A percentile compares a stretch with the other conserved stretches of the same genome.
Evolutionary conservation across 2,329 filamentous ascomycete genomes (phyloP).

Genomic region (Rutstroemia sp.): DNA sequence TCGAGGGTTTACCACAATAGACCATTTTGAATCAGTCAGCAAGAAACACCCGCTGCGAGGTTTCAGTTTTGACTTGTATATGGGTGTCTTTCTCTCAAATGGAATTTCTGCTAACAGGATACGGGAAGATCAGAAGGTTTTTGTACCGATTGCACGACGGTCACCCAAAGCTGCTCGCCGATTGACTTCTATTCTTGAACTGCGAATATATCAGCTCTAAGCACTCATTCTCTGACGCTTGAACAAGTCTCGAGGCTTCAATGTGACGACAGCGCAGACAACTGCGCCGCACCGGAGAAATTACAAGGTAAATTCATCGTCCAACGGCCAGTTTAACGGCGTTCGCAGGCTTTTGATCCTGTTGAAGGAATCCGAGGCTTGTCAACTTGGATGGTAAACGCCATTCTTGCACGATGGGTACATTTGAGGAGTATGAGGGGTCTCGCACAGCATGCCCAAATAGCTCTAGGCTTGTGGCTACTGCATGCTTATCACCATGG

Average conservation of each 20-base stretch:
- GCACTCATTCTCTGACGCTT: background rate
- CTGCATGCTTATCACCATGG: background rate
- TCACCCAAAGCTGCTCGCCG: too few relatives aligned
- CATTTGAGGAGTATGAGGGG: background rate
- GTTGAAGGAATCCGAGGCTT: background rate
- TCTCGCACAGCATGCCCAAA: background rate
- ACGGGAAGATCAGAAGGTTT: background rate
- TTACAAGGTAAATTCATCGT: too few relatives aligned
- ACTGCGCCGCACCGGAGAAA: background rate
- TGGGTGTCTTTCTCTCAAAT: too few relatives aligned
- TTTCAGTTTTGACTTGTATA: too few relatives aligned
- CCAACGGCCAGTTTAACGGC: background rate
- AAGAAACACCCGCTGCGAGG: too few relatives aligned
- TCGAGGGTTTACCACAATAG: constrained; percentile 10
- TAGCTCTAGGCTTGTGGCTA: background rate
- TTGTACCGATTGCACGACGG: background rate
- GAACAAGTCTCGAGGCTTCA: background rate
- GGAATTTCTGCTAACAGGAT: background rate
- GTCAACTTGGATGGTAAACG: background rate
- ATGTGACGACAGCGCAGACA: background rate
- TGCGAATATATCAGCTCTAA: background rate
- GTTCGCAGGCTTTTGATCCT: background rate
- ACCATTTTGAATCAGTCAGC: background rate
- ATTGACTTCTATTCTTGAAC: background rate
- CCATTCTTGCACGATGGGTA: too few relatives aligned